Percentiles rank a stretch among this genome's conserved stretches.
These are phyloP conservation scores for Vachellia collinsii DNA, from an alignment of 306 rosid species.

Conservation along the genomic window DNA sequence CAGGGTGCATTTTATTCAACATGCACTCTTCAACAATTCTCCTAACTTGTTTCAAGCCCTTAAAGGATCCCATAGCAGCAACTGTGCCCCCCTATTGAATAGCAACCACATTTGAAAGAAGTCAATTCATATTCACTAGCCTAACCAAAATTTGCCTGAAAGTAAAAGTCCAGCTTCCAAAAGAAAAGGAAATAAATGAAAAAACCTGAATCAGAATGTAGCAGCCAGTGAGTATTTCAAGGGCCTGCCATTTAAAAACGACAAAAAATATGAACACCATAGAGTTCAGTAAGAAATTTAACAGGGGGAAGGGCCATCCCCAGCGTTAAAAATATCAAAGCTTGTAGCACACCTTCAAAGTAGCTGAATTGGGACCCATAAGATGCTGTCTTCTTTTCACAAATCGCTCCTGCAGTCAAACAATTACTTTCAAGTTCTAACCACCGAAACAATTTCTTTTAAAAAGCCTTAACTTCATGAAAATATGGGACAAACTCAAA, in stretches of 20 bases:
- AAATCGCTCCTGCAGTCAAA: conserved; percentile 76
- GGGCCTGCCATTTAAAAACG: conserved; percentile 47
- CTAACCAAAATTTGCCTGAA: not conserved
- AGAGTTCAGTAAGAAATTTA: conserved; percentile 12
- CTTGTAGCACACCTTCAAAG: conserved; percentile 65
- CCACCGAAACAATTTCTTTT: not conserved
- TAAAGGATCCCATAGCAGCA: conserved; percentile 87
- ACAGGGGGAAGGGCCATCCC: not conserved
- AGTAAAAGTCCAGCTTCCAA: conserved; percentile 2
- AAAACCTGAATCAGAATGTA: conserved; percentile 88
- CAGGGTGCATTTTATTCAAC: conserved; percentile 87
- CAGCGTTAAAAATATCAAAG: conserved; percentile 4
- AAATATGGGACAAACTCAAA: not conserved
- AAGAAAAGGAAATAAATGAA: conserved; percentile 32
- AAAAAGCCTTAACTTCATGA: conserved; percentile 11
- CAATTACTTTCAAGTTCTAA: conserved; percentile 16
- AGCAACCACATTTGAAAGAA: conserved; percentile 18
- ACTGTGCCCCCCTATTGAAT: conserved; percentile 80
- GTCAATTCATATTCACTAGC: conserved; percentile 7
- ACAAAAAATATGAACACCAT: not conserved
- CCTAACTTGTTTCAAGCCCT: conserved; percentile 86
- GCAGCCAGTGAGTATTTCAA: conserved; percentile 69
- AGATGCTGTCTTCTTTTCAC: conserved; percentile 87
- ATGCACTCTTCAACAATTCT: conserved; percentile 89
- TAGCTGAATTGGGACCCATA: conserved; percentile 86